phyloP scores from a whole-genome alignment of 208 protist genomes.

The Willaertia magna region DNA sequence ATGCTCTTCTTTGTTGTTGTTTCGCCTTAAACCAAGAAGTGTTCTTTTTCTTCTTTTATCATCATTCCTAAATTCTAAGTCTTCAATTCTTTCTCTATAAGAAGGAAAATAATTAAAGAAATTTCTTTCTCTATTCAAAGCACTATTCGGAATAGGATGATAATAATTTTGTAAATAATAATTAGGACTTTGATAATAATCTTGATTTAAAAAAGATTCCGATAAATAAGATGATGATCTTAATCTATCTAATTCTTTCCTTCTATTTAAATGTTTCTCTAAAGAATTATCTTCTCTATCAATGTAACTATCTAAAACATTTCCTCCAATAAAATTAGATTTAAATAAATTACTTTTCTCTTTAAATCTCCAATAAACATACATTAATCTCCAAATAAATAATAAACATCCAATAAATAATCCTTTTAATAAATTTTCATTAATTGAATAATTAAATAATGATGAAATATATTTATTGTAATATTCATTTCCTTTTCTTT shows the following conservation, averaged over 20 bases:
- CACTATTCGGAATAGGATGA: not conserved
- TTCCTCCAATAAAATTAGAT: not conserved
- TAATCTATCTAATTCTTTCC: not conserved
- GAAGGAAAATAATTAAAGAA: not conserved
- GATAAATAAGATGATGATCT: not conserved
- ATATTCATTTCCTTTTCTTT: not conserved
- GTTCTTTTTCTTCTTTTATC: too few relatives aligned
- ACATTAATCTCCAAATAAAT: not conserved
- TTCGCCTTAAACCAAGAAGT: too few relatives aligned
- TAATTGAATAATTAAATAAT: not conserved
- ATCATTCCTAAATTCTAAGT: not conserved
- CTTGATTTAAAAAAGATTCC: too few relatives aligned
- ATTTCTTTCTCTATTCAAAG: too few relatives aligned
- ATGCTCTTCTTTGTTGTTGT: too few relatives aligned
- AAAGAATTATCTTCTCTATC: not conserved
- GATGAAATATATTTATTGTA: not conserved
- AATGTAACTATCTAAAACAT: not conserved
- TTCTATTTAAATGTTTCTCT: not conserved
- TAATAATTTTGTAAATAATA: not conserved
- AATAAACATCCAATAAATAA: not conserved
- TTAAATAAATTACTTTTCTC: not conserved
- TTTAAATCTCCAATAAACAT: not conserved
- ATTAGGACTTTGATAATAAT: not conserved
- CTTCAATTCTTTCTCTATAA: not conserved
- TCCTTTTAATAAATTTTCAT: not conserved